phyloP scores from a whole-genome alignment of 371 early-diverging fungal genomes.

The Mortierella polycephala region DNA sequence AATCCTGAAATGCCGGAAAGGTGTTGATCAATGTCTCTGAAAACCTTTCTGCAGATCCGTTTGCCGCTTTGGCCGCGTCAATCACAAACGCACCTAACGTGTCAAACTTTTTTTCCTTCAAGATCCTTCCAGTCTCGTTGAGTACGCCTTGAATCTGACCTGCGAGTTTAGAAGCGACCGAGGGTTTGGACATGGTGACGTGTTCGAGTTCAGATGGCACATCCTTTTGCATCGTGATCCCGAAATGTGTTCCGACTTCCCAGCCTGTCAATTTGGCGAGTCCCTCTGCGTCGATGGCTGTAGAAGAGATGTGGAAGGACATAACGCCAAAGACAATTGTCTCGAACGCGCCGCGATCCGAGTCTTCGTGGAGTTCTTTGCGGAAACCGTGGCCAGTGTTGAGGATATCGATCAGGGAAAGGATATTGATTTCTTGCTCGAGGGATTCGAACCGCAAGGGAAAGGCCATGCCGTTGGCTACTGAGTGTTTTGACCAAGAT shows the following conservation, averaged over 20 bases:
- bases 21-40: conserved; percentile 60
- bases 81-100: conserved; percentile 78
- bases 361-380: conserved; percentile 68
- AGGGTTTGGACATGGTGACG: conserved; percentile 78
- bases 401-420: conserved; percentile 76
- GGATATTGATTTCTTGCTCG: conserved; percentile 80
- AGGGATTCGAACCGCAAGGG: conserved; percentile 78
- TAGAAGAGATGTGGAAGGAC: conserved; percentile 79
- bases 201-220: conserved; percentile 65
- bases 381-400: conserved; percentile 80
- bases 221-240: conserved; percentile 73
- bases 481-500: conserved; percentile 53
- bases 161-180: conserved; percentile 71
- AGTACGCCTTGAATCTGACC: conserved; percentile 70
- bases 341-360: conserved; percentile 78
- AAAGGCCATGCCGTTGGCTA: conserved; percentile 68
- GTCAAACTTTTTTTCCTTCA: conserved; percentile 65
- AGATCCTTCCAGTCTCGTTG: conserved; percentile 75
- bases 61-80: conserved; percentile 68
- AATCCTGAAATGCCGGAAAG: conserved; percentile 78
- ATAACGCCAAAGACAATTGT: conserved; percentile 86
- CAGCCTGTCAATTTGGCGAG: conserved; percentile 58
- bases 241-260: conserved; percentile 68
- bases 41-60: conserved; percentile 62
- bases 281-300: conserved; percentile 58